Conservation (phyloP, 176 grass and related monocot genomes). For the Ensete glaucum region DNA sequence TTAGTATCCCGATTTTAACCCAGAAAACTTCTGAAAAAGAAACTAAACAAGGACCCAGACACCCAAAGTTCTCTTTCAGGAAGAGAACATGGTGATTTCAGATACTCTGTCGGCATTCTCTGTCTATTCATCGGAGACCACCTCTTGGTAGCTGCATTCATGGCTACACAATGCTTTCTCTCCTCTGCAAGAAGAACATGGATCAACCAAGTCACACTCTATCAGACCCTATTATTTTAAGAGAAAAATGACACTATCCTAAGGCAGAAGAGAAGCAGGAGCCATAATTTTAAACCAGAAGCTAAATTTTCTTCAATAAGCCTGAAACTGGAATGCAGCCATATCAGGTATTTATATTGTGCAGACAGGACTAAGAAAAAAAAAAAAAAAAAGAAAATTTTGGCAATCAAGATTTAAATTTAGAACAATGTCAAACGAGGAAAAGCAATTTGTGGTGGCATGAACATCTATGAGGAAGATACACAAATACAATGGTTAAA, state of each 20-base stretch:
- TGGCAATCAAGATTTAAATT: too few relatives aligned
- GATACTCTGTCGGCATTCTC: neutral
- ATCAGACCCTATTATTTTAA: too few relatives aligned
- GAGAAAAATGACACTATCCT: too few relatives aligned
- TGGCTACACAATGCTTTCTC: neutral
- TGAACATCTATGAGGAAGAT: neutral
- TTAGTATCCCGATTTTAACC: neutral
- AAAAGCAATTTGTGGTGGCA: neutral
- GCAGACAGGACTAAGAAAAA: too few relatives aligned
- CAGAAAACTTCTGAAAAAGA: neutral
- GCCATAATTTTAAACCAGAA: neutral
- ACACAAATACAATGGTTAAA: neutral
- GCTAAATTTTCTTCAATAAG: neutral
- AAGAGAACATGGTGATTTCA: neutral
- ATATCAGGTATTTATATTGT: too few relatives aligned
- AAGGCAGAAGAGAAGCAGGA: neutral
- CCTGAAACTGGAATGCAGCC: neutral
- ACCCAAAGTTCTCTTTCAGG: neutral
- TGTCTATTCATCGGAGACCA: neutral
- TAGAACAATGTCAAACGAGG: too few relatives aligned
- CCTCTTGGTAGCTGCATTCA: neutral
- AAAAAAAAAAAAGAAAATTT: too few relatives aligned
- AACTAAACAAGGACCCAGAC: neutral
- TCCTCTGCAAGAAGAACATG: neutral
- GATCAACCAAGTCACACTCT: neutral